These are phyloP conservation scores for Calcarisporium arbuscula DNA, from an alignment of 2,329 filamentous ascomycete genomes.

Conservation along the genomic window DNA sequence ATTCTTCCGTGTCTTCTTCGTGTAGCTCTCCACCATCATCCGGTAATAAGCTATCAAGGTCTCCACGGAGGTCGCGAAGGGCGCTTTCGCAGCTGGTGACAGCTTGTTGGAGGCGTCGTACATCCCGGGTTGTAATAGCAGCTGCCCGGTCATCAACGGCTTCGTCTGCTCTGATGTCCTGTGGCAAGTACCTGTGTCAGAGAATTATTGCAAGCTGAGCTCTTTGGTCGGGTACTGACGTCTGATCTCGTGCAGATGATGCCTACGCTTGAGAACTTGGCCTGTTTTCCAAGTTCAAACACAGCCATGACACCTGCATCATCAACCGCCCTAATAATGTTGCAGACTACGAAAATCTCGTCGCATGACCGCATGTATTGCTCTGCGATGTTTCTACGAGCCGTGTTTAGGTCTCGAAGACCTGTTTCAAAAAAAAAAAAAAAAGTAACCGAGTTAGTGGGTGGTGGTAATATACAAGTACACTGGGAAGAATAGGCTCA, in stretches of 20 bases:
- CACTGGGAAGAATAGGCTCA: too few relatives aligned
- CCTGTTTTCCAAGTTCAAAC: constrained; percentile 32
- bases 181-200: accelerated
- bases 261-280: constrained; percentile 31
- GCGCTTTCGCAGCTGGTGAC: too few relatives aligned
- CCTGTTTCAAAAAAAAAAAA: constrained; percentile 21
- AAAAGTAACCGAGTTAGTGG: neutral
- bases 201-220: too few relatives aligned
- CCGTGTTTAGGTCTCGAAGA: constrained; percentile 39
- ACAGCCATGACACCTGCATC: constrained; percentile 34
- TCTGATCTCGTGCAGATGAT: constrained; percentile 38
- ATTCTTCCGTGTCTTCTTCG: neutral
- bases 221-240: constrained; percentile 19
- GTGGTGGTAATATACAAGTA: neutral
- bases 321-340: constrained; percentile 33
- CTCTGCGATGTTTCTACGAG: constrained; percentile 36
- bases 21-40: neutral
- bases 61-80: too few relatives aligned
- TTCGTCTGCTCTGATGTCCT: constrained; percentile 28
- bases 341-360: constrained; percentile 39
- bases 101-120: constrained; percentile 13
- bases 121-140: constrained; percentile 8
- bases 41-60: too few relatives aligned
- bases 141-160: constrained; percentile 24
- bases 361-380: constrained; percentile 37